phyloP scores from a whole-genome alignment of 768 basidiomycete species.

The Leccinellum rugosiceps region DNA sequence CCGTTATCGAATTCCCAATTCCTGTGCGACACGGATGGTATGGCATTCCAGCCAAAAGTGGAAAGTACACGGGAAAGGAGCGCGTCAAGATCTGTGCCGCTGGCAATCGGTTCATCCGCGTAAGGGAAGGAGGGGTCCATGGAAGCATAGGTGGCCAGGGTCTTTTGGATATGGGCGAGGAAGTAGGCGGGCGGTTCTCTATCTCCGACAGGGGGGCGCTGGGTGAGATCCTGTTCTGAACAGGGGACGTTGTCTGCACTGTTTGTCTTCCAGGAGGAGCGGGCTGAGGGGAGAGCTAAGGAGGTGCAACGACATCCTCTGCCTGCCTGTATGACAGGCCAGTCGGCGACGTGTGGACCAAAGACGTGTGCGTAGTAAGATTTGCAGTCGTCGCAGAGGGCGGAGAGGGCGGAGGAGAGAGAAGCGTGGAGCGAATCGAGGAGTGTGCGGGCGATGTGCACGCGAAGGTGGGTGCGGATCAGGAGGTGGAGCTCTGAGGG shows the following conservation, averaged over 20 bases:
- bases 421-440: slow-evolving; percentile 41
- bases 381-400: slow-evolving; percentile 48
- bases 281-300: slow-evolving; percentile 15
- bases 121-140: slow-evolving; percentile 32
- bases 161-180: slow-evolving; percentile 37
- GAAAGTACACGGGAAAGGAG: slow-evolving; percentile 40
- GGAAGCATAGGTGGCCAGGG: slow-evolving; percentile 48
- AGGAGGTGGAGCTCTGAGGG: slow-evolving; percentile 53
- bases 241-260: slow-evolving; percentile 7
- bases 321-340: slow-evolving; percentile 46
- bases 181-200: slow-evolving; percentile 33
- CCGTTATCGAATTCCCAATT: slow-evolving; percentile 30
- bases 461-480: slow-evolving; percentile 48
- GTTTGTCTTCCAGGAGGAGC: slow-evolving; percentile 7
- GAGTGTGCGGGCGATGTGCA: slow-evolving; percentile 40
- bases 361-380: slow-evolving; percentile 53
- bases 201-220: slow-evolving; percentile 32
- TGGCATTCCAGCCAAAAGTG: slow-evolving; percentile 40
- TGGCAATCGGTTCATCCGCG: slow-evolving; percentile 18
- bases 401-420: slow-evolving; percentile 28
- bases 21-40: slow-evolving; percentile 12
- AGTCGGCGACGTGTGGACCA: slow-evolving; percentile 49
- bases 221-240: slow-evolving; percentile 18
- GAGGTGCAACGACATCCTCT: slow-evolving; percentile 46
- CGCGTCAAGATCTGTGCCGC: slow-evolving; percentile 40